A percentile compares a stretch with the other conserved stretches of the same genome.
Conservation (phyloP, 208 protist genomes). For the Leishmania martiniquensis region DNA sequence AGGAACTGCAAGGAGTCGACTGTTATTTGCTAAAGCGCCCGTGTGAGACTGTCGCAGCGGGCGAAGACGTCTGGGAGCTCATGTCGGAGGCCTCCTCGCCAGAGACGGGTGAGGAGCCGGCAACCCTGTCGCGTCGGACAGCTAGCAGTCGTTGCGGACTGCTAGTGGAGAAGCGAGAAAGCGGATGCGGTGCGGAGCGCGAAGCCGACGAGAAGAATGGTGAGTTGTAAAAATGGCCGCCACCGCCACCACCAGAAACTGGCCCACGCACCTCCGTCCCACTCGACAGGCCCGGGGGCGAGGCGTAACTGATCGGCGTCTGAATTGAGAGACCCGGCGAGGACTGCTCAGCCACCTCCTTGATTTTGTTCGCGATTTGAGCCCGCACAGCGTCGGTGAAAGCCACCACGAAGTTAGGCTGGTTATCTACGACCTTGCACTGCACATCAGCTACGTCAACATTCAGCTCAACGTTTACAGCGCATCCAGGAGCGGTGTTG, state of each 20-base stretch:
- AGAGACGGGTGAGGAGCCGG: constrained; percentile 16
- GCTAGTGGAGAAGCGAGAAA: constrained; percentile 25
- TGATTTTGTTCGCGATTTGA: constrained; percentile 68
- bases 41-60: not conserved
- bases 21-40: constrained; percentile 1
- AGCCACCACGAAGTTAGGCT: constrained; percentile 77
- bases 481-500: constrained; percentile 49
- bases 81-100: constrained; percentile 17
- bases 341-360: constrained; percentile 50
- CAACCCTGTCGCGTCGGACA: constrained; percentile 12
- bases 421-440: constrained; percentile 74
- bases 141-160: constrained; percentile 20
- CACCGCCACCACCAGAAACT: not conserved
- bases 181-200: constrained; percentile 13
- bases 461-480: constrained; percentile 74
- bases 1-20: not conserved
- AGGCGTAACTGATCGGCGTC: constrained; percentile 3
- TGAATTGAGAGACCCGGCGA: constrained; percentile 11
- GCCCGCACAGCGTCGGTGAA: constrained; percentile 68
- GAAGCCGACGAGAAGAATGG: constrained; percentile 22
- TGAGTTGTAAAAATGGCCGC: constrained; percentile 41
- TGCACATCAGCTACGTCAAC: constrained; percentile 80
- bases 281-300: constrained; percentile 1
- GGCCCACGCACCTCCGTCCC: constrained; percentile 8
- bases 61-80: constrained; percentile 15